These are phyloP conservation scores for Boletus eberwhitei DNA, from an alignment of 768 basidiomycete species.

Conservation along the genomic window DNA sequence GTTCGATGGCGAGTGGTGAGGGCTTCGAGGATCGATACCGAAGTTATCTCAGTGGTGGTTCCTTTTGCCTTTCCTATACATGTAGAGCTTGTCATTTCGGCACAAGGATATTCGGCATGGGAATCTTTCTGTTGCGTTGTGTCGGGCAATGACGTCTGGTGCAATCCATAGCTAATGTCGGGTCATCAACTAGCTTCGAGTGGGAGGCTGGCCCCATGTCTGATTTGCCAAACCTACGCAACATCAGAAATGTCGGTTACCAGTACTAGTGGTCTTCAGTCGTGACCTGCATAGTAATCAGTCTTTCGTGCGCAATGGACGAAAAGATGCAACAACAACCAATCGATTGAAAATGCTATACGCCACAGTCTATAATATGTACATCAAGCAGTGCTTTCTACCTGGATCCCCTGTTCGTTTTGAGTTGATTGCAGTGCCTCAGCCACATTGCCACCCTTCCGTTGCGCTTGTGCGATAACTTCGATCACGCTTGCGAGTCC, in stretches of 20 bases:
- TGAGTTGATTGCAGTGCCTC: constrained; percentile 24
- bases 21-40: background rate
- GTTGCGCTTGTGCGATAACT: constrained; percentile 58
- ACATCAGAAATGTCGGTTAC: background rate
- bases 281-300: background rate
- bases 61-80: background rate
- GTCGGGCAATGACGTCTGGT: background rate
- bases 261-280: background rate
- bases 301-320: too few relatives aligned
- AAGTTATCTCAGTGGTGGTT: background rate
- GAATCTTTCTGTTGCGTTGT: background rate
- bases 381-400: constrained; percentile 21
- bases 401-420: constrained; percentile 21
- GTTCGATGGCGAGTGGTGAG: constrained; percentile 83
- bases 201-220: background rate
- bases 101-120: too few relatives aligned
- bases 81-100: background rate
- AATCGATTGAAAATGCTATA: too few relatives aligned
- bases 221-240: background rate
- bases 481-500: constrained; percentile 68
- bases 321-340: too few relatives aligned
- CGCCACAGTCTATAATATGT: background rate
- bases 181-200: background rate
- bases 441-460: constrained; percentile 26
- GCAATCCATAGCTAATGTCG: background rate